Base-by-base conservation (phyloP, 805 yeast genomes). In the Millerago galiae region DNA sequence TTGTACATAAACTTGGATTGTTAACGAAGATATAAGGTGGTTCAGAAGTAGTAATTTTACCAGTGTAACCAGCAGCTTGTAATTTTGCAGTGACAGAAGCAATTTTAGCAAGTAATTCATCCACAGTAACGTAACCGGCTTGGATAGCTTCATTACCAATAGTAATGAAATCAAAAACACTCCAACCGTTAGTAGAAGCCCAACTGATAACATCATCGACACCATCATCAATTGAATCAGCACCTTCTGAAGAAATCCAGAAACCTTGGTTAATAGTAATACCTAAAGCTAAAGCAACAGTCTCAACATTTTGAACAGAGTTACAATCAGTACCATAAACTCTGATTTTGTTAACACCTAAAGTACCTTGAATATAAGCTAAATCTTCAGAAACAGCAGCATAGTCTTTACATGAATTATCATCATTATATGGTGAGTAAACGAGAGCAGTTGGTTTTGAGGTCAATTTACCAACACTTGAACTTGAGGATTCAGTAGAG, bases 91-190 rank as follows among this genome's bases (percentile, higher is more conserved):
- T 83, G 40, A 87, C 93, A 11, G 76, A 63, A 1, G 76, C 43
- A 48, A 88, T 82, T 63, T 86, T 87, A 38, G 63, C 35, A 27
- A 81, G 67, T 51, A 90, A 73, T n/a, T 82, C 83, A 18, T 64
- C 51, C 17, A 74, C 86, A 8, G 85, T 57, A 54, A 75, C 67
- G 63, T 66, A 85, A 10, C 79, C 81, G 28, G 79, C 68, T 53
- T 72, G 73, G 43, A 90, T 68, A 26, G 95, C 96, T 67, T 90
- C 97, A 59, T 90, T 90, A 45, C 96, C 97, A 48, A 90, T 70
- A 16, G 95, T 83, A 53, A 90, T 71, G 60, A 66, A 79, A 46
- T 82, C 83, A 64, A 88, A 81, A n/a, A 82, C 65, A 46, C 68
- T 79, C 95, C 95, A 90, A 28, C 76, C 77, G 44, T 69, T 64